Evolutionary conservation across 2,329 filamentous ascomycete species (phyloP).

Genomic region (Apiospora malaysiana): DNA sequence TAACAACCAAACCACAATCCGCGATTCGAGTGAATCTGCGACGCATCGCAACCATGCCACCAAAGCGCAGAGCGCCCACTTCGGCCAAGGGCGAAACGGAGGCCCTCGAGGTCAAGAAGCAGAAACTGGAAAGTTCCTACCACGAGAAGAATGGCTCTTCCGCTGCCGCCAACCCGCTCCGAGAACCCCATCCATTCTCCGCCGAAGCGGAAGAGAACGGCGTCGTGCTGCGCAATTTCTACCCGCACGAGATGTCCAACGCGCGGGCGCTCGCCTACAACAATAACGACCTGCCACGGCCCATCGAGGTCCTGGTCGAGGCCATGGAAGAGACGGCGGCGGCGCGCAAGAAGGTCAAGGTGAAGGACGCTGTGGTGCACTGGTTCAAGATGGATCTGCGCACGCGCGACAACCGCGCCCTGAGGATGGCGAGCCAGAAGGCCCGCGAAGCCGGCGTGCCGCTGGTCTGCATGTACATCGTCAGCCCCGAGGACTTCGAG

Average conservation of each 20-base stretch:
- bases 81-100: slow-evolving; percentile 15
- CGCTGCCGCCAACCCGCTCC: slow-evolving; percentile 41
- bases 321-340: slow-evolving; percentile 66
- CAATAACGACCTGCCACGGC: slow-evolving; percentile 70
- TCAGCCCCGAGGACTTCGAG: slow-evolving; percentile 84
- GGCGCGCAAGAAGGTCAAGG: slow-evolving; percentile 56
- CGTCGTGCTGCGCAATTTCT: slow-evolving; percentile 76
- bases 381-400: slow-evolving; percentile 91
- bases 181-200: slow-evolving; percentile 53
- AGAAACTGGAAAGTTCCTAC: slow-evolving; percentile 29
- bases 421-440: slow-evolving; percentile 69
- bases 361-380: slow-evolving; percentile 73
- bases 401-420: slow-evolving; percentile 72
- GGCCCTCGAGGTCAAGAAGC: slow-evolving; percentile 33
- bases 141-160: slow-evolving; percentile 14
- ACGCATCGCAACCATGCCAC: slow-evolving; percentile 17
- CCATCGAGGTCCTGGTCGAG: slow-evolving; percentile 70
- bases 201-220: slow-evolving; percentile 58
- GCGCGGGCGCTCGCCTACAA: slow-evolving; percentile 77
- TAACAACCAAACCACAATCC: not conserved
- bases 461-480: slow-evolving; percentile 76
- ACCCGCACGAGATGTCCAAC: slow-evolving; percentile 86
- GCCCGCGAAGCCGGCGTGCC: slow-evolving; percentile 73
- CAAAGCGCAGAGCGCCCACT: slow-evolving; percentile 39
- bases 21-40: slow-evolving; percentile 8